Percentiles rank a stretch among this genome's conserved stretches.
phyloP scores from a whole-genome alignment of 257 asterid species.

The Solanum clarkiae region DNA sequence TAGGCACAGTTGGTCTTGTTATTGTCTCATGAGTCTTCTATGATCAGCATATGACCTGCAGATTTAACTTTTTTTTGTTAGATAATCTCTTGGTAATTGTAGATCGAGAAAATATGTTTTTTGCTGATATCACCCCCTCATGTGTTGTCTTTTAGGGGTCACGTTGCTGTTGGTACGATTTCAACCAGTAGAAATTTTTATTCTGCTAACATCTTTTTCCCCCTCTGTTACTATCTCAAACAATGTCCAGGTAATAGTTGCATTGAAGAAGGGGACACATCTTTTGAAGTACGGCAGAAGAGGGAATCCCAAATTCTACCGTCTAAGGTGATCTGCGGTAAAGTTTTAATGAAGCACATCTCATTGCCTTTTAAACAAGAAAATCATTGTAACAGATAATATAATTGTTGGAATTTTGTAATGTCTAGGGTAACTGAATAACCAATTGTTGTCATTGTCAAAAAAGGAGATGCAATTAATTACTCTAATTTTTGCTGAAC shows the following conservation, averaged over 20 bases:
- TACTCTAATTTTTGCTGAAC: neutral
- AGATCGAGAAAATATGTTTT: neutral
- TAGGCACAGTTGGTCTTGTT: neutral
- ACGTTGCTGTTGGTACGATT: neutral
- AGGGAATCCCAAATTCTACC: slow-evolving; percentile 39
- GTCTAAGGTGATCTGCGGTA: slow-evolving; percentile 35
- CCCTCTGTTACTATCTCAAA: neutral
- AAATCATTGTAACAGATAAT: neutral
- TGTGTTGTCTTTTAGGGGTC: neutral
- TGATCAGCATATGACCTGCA: neutral
- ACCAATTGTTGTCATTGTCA: neutral
- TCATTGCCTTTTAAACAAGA: neutral
- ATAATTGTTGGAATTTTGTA: neutral
- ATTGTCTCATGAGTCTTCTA: neutral
- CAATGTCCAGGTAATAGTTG: slow-evolving; percentile 30
- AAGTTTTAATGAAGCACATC: neutral
- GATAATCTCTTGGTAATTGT: neutral
- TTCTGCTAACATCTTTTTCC: neutral
- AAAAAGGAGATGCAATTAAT: neutral
- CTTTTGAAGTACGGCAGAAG: slow-evolving; percentile 29
- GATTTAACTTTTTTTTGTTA: neutral
- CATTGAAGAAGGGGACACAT: slow-evolving; percentile 40
- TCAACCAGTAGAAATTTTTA: neutral
- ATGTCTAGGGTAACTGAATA: neutral
- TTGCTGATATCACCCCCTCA: neutral